A percentile compares a stretch with the other conserved stretches of the same genome.
Conservation (phyloP, 129 eudicot genomes). For the Saposhnikovia divaricata region DNA sequence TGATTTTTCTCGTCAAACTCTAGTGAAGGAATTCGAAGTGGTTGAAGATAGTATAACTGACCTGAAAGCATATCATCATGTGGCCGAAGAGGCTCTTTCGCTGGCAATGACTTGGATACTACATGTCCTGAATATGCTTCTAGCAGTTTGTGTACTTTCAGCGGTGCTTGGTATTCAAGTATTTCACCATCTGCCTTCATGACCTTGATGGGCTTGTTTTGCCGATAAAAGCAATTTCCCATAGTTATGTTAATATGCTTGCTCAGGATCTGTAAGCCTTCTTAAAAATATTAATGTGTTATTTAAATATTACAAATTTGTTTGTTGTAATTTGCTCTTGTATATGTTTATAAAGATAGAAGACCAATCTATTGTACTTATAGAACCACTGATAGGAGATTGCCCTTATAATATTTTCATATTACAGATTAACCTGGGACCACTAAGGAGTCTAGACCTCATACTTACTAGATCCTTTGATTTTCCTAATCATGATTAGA, state of each 20-base stretch:
- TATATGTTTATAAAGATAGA: background rate
- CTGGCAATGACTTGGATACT: slow-evolving; percentile 37
- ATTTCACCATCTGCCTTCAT: slow-evolving; percentile 52
- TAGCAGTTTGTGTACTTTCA: slow-evolving; percentile 35
- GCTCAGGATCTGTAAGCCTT: background rate
- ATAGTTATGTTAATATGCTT: slow-evolving; percentile 19
- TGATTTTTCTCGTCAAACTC: slow-evolving; percentile 18
- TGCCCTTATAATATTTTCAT: background rate
- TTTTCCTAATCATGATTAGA: background rate
- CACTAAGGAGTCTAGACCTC: background rate
- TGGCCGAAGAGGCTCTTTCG: slow-evolving; percentile 27
- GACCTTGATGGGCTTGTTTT: slow-evolving; percentile 34
- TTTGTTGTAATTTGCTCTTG: background rate
- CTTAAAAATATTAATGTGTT: background rate
- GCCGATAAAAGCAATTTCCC: slow-evolving; percentile 68
- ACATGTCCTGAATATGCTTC: slow-evolving; percentile 35
- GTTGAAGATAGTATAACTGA: slow-evolving; percentile 42
- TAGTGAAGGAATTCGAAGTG: slow-evolving; percentile 23
- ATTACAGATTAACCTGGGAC: background rate
- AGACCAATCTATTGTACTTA: background rate
- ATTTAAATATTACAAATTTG: background rate
- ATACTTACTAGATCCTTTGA: background rate
- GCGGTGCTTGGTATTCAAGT: slow-evolving; percentile 38
- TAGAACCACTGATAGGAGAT: background rate
- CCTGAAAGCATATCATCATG: slow-evolving; percentile 34